These are phyloP conservation scores for Citrus cavaleriei DNA, from an alignment of 345 rosid species.

Conservation along the genomic window DNA sequence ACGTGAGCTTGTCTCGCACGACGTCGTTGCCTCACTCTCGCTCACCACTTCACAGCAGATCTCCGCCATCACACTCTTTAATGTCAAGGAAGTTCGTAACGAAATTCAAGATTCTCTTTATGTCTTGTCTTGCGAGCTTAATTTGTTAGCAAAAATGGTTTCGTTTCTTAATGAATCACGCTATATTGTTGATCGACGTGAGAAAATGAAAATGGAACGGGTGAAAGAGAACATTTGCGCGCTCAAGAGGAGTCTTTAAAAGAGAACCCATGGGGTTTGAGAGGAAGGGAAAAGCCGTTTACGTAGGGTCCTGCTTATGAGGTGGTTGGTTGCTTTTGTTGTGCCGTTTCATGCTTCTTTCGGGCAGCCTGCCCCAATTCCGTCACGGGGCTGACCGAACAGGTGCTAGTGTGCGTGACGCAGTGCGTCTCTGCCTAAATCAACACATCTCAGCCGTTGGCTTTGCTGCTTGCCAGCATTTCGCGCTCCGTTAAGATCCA, in stretches of 20 bases:
- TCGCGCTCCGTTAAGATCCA: not conserved
- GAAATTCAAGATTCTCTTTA: not conserved
- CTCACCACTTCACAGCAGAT: slow-evolving; percentile 52
- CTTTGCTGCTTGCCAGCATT: not conserved
- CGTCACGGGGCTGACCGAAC: slow-evolving; percentile 24
- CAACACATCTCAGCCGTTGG: slow-evolving; percentile 41
- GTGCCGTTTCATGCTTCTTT: not conserved
- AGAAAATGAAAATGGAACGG: not conserved
- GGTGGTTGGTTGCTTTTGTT: not conserved
- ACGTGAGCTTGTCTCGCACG: slow-evolving; percentile 36
- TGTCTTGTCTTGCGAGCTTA: not conserved
- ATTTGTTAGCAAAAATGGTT: not conserved
- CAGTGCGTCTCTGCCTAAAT: slow-evolving; percentile 12
- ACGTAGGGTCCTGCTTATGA: not conserved
- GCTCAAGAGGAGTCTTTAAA: not conserved
- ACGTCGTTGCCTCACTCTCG: slow-evolving; percentile 30
- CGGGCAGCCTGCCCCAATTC: slow-evolving; percentile 41
- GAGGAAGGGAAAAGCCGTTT: not conserved
- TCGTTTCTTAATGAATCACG: not conserved
- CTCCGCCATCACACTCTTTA: slow-evolving; percentile 38
- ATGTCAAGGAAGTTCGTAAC: not conserved
- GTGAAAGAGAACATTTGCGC: not conserved
- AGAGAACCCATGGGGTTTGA: not conserved
- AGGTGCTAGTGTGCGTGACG: slow-evolving; percentile 28
- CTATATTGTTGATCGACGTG: not conserved